Evolutionary conservation across 1,139 yeast genomes (phyloP), one percentile per base, ranked within the genome.

Genomic region (Saccharomyces hybrid): DNA sequence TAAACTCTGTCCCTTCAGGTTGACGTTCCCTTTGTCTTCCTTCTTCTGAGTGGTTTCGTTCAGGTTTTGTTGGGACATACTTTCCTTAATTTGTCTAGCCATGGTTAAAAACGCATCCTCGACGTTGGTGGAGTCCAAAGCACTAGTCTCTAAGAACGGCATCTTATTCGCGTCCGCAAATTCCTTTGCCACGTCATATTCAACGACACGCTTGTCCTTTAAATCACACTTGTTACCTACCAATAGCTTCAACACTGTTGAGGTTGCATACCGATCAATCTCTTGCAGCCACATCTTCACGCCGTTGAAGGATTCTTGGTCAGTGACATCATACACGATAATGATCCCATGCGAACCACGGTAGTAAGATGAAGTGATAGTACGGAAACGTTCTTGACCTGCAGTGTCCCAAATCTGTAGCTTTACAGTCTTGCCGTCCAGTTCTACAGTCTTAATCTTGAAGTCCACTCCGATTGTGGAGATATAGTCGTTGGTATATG

Each of bases 371-470:
- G 97, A 88, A 9, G 99, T 95, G 75, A 93, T 93, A 56, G 99
- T 93, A 76, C 98, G 84, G 77, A 93, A 93, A 66, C 99, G 80
- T 73, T 93, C 99, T 76, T 93, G 99, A 47, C 99, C 99, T 7
- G 99, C 99, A 53, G 99, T 93, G 71, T 93, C 99, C 99, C 99
- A 93, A 70, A 93, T 91, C 75, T 93, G 99, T 67, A 93, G 80
- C 77, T 93, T 93, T 71, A 93, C 95, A 56, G 97, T 90, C 78
- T 93, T 93, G 61, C 98, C 99, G 64, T 93, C 98, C 60, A 93
- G 78, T 68, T 91, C 97, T 59, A 93, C 89, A 53, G 98, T 93
- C 78, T 97, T 88, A 75, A 93, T 93, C 76, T 93, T 93, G 78
- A 93, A 93, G 71, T 93, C 99, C 54, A 93, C 99, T 55, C 99